Evolutionary conservation across 2,329 filamentous ascomycete genomes (phyloP).

Genomic region (Colletotrichum aenigma): DNA sequence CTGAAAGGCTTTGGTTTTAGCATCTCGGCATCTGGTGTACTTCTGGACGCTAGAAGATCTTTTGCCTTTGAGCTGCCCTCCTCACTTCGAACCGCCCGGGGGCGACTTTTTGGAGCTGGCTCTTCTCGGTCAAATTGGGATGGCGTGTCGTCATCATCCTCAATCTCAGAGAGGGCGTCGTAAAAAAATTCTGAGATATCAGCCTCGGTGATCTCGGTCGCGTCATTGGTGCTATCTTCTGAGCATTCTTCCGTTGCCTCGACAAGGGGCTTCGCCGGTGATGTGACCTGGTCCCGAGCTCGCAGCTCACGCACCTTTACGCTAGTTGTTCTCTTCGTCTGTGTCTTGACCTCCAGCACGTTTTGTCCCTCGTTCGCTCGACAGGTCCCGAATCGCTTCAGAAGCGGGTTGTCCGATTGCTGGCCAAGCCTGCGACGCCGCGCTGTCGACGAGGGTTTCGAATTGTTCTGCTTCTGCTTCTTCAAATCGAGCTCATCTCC

Average conservation of each 20-base stretch:
- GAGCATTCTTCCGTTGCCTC: background rate
- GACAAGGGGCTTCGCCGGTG: background rate
- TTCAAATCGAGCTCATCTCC: too few relatives aligned
- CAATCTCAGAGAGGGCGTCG: background rate
- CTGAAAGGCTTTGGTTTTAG: background rate
- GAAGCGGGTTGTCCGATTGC: background rate
- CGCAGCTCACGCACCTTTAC: background rate
- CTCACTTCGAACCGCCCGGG: background rate
- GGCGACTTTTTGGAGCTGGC: background rate
- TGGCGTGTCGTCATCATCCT: background rate
- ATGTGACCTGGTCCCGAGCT: background rate
- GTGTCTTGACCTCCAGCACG: background rate
- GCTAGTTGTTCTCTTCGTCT: background rate
- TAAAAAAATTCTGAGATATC: conserved; percentile 12
- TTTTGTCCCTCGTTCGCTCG: background rate
- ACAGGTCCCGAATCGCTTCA: background rate
- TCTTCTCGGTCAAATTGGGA: background rate
- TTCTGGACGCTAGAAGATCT: background rate
- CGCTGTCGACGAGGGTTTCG: background rate
- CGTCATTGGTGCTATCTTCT: background rate
- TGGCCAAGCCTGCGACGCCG: conserved; percentile 17
- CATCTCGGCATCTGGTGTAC: background rate
- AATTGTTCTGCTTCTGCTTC: background rate
- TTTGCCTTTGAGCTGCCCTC: background rate
- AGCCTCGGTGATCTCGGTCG: conserved; percentile 14